These are phyloP conservation scores for Polygonum aviculare DNA, from an alignment of 148 eudicot genomes.

Conservation along the genomic window DNA sequence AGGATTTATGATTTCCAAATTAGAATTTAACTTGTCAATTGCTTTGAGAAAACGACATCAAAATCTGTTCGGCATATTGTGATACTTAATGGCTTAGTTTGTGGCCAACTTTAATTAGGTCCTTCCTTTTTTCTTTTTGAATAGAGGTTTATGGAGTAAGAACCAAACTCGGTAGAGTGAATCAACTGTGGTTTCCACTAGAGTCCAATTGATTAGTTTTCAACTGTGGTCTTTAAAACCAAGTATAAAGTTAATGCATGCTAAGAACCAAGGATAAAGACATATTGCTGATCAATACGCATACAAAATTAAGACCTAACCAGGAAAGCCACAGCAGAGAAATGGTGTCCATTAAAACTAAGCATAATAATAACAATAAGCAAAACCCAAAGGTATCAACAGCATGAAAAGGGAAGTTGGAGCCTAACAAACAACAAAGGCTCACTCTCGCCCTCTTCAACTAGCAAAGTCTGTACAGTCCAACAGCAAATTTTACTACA, in stretches of 20 bases:
- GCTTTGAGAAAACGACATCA: no score
- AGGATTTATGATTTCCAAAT: no score
- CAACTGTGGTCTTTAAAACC: no score
- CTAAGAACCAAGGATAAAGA: not conserved
- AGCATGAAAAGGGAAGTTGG: conserved; percentile 24
- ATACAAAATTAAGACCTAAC: not conserved
- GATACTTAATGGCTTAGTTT: no score
- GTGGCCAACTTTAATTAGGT: no score
- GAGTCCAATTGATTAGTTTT: no score
- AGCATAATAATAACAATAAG: conserved; percentile 10
- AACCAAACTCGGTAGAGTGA: no score
- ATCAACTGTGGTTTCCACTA: no score
- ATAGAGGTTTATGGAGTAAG: no score
- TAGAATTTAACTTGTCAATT: no score
- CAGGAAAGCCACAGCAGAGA: not conserved
- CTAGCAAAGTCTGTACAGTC: conserved; percentile 46
- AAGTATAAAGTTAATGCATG: not conserved
- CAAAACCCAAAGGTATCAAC: conserved; percentile 12
- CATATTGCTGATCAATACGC: not conserved
- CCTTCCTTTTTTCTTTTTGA: no score
- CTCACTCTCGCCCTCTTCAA: conserved; percentile 25
- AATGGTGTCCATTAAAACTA: conserved; percentile 22
- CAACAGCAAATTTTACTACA: conserved; percentile 28
- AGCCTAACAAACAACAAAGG: conserved; percentile 37
- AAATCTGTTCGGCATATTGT: no score